A percentile compares a stretch with the other conserved stretches of the same genome.
Conservation (phyloP, 2,329 filamentous ascomycete species). For the Helicocarpus griseus region DNA sequence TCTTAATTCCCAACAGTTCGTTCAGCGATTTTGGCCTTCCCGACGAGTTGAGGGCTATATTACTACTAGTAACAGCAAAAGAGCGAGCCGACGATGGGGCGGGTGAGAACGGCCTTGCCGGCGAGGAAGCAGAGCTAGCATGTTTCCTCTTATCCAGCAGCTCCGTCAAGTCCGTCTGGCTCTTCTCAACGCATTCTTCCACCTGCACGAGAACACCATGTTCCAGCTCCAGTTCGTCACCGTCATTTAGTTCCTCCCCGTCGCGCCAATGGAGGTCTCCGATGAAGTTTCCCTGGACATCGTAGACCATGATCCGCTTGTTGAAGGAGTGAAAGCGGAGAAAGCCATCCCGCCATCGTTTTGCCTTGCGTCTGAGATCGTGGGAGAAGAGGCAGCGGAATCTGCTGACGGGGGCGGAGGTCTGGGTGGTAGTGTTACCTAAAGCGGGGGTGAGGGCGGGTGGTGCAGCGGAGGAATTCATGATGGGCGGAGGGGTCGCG, state of each 20-base stretch:
- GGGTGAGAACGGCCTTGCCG: constrained; percentile 22
- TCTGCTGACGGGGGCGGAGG: constrained; percentile 67
- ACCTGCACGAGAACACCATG: constrained; percentile 72
- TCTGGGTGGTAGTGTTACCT: constrained; percentile 40
- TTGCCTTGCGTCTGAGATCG: constrained; percentile 76
- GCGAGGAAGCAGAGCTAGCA: constrained; percentile 21
- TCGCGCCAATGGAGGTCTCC: constrained; percentile 77
- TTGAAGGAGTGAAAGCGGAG: constrained; percentile 88
- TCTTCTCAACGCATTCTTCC: constrained; percentile 60
- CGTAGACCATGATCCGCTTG: constrained; percentile 81
- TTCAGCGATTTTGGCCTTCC: constrained; percentile 50
- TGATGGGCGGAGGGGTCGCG: neutral
- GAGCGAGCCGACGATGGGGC: constrained; percentile 1
- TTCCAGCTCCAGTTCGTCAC: constrained; percentile 73
- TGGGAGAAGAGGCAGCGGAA: constrained; percentile 80
- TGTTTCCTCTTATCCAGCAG: constrained; percentile 60
- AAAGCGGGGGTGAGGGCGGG: constrained; percentile 25
- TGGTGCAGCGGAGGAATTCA: constrained; percentile 15
- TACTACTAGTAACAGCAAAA: constrained; percentile 15
- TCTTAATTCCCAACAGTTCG: constrained; percentile 55
- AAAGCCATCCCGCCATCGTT: constrained; percentile 87
- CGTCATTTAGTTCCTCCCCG: constrained; percentile 60
- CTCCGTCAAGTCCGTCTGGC: constrained; percentile 67
- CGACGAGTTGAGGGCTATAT: constrained; percentile 20
- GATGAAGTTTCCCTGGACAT: constrained; percentile 67